These are phyloP conservation scores for Serpula lacrymans DNA, from an alignment of 768 basidiomycete species.

Conservation along the genomic window DNA sequence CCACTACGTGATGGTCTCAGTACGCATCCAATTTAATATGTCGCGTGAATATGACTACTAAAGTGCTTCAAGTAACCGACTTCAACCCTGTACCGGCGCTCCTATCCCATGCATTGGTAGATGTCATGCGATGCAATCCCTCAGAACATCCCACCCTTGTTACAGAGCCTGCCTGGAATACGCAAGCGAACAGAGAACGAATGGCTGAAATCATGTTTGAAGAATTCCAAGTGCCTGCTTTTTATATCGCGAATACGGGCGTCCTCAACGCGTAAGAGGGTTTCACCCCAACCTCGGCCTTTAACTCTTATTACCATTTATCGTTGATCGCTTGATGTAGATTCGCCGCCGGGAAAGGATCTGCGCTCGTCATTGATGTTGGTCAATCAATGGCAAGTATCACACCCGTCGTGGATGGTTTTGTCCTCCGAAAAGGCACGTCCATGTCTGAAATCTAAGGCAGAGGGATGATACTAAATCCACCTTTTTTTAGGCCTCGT, in stretches of 20 bases:
- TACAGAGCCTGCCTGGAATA: slow-evolving; percentile 97
- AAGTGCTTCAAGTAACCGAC: slow-evolving; percentile 54
- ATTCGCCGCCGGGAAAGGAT: slow-evolving; percentile 95
- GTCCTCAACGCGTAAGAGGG: slow-evolving; percentile 84
- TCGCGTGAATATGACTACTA: neutral
- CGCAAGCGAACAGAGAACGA: slow-evolving; percentile 83
- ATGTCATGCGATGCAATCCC: slow-evolving; percentile 73
- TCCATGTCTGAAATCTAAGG: neutral
- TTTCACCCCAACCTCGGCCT: no score
- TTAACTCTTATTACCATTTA: slow-evolving; percentile 1
- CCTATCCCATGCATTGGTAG: slow-evolving; percentile 69
- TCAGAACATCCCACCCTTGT: slow-evolving; percentile 89
- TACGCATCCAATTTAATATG: slow-evolving; percentile 35
- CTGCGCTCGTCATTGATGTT: slow-evolving; percentile 94
- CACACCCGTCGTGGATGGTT: slow-evolving; percentile 95
- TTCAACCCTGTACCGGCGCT: slow-evolving; percentile 72
- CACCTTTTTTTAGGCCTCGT: slow-evolving; percentile 58
- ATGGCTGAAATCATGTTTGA: slow-evolving; percentile 99
- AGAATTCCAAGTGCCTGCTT: slow-evolving; percentile 90
- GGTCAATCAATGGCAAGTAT: slow-evolving; percentile 88
- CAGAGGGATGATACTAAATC: neutral
- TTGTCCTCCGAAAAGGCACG: slow-evolving; percentile 91
- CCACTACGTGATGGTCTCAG: slow-evolving; percentile 84
- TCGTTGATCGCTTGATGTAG: slow-evolving; percentile 37
- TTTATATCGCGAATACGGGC: slow-evolving; percentile 93